phyloP scores from a whole-genome alignment of 495 filamentous ascomycete genomes.

The Pseudomonodictys pantanalensis region DNA sequence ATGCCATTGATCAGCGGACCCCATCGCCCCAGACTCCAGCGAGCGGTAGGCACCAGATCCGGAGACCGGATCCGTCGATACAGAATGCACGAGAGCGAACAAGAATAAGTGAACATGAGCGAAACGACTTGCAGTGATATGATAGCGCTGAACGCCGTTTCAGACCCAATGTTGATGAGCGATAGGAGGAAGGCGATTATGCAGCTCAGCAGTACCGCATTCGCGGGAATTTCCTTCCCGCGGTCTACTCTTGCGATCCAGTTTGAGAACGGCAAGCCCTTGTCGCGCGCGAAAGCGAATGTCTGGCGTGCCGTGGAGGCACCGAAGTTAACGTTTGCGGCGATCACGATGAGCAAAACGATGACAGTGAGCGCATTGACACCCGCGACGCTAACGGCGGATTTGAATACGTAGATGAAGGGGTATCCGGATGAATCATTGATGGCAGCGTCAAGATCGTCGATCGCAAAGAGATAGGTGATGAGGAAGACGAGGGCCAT shows the following conservation, averaged over 20 bases:
- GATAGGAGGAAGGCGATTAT: slow-evolving; percentile 53
- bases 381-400: slow-evolving; percentile 46
- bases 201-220: slow-evolving; percentile 49
- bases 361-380: slow-evolving; percentile 52
- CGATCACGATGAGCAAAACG: slow-evolving; percentile 49
- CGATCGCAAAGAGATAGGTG: slow-evolving; percentile 37
- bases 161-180: slow-evolving; percentile 59
- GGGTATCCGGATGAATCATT: slow-evolving; percentile 46
- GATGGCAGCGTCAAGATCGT: slow-evolving; percentile 43
- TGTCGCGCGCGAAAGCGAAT: slow-evolving; percentile 58
- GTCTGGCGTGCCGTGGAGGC: slow-evolving; percentile 58
- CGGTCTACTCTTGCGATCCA: slow-evolving; percentile 45
- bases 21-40: slow-evolving; percentile 21
- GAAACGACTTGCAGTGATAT: slow-evolving; percentile 41
- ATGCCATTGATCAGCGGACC: slow-evolving; percentile 24
- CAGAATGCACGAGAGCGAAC: slow-evolving; percentile 17
- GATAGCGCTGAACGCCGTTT: slow-evolving; percentile 55
- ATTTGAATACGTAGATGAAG: slow-evolving; percentile 54
- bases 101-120: slow-evolving; percentile 25
- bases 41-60: slow-evolving; percentile 14
- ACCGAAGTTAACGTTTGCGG: slow-evolving; percentile 52
- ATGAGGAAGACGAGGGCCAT: slow-evolving; percentile 31
- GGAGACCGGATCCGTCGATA: slow-evolving; percentile 12
- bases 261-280: slow-evolving; percentile 53
- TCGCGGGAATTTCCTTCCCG: slow-evolving; percentile 50